Evolutionary conservation across 257 asterid species (phyloP), one percentile per base, ranked within the genome.

Genomic region (Solanum sejunctum): DNA sequence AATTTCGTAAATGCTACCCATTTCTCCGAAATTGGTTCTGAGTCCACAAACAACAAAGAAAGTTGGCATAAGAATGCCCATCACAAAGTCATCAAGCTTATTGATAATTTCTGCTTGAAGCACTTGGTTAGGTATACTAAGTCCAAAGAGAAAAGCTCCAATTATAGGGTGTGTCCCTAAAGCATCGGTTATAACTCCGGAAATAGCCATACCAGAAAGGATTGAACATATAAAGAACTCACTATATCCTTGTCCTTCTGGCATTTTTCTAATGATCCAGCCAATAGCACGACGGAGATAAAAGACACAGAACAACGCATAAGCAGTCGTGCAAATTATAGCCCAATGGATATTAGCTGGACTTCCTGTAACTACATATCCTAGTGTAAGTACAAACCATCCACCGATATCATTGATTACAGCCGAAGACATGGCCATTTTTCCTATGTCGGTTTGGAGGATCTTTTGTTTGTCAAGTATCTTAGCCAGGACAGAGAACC

Each of bases 141-240:
- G 92, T 21, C 99, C 99, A 80, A 92, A 97, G 41, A 95, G 56
- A 18, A 97, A 93, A 0, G 97, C 97, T 61, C 99, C 99, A 7
- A 97, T 89, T 94, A 97, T 93, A 7, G 99, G 98, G 45, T 97
- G 99, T 8, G 99, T 93, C 2, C 99, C 99, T 16, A 88, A 89
- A 1, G 88, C 85, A 60, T 95, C 98, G 1, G 98, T 89, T 49
- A 94, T 13, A 73, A 90, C 91, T 49, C 98, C 96, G 61, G 90
- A 83, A 3, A 95, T 64, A 1, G 89, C 78, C 85, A 88, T 87
- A 64, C 97, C 97, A 0, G 90, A 60, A 3, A 97, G 91, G 23
- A 95, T 81, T 6, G 94, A 88, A 86, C 97, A 93, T 69, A 95
- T 86, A 73, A 94, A 95, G 89, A 84, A 94, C 91, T 93, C 98